Conservation (phyloP, 2,329 filamentous ascomycete genomes). For the Penicillium sp. region DNA sequence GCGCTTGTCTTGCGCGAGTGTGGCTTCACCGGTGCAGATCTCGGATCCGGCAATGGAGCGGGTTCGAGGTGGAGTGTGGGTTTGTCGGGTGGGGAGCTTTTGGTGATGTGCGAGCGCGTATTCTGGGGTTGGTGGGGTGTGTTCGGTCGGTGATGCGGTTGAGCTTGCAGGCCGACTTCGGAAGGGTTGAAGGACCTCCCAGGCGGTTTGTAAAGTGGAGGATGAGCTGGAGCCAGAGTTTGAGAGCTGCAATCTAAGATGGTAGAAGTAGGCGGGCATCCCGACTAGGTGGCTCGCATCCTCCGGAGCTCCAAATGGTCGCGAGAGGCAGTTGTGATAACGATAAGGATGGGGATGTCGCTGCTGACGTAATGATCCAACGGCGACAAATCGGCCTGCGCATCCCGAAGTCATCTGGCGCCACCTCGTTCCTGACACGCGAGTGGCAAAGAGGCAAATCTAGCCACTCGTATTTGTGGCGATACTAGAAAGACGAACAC, state of each 20-base stretch:
- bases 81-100: not conserved
- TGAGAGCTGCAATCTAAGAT: constrained; percentile 59
- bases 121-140: not conserved
- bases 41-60: constrained; percentile 2
- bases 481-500: too few relatives aligned
- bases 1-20: constrained; percentile 66
- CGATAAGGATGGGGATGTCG: constrained; percentile 3
- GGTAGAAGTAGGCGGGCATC: constrained; percentile 66
- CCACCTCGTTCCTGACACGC: constrained; percentile 8
- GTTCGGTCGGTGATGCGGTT: constrained; percentile 9
- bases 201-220: constrained; percentile 36
- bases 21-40: constrained; percentile 4
- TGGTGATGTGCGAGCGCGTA: constrained; percentile 8
- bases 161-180: constrained; percentile 24
- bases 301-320: constrained; percentile 11
- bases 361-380: constrained; percentile 8
- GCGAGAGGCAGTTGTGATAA: constrained; percentile 1
- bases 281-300: constrained; percentile 38
- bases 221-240: constrained; percentile 10
- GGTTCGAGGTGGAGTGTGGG: not conserved
- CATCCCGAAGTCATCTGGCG: not conserved
- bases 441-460: constrained; percentile 10
- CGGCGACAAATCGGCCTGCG: not conserved
- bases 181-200: constrained; percentile 41
- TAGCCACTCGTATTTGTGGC: not conserved